A percentile compares a stretch with the other conserved stretches of the same genome.
phyloP scores from a whole-genome alignment of 805 yeast species.

The Nakazawaea holstii region DNA sequence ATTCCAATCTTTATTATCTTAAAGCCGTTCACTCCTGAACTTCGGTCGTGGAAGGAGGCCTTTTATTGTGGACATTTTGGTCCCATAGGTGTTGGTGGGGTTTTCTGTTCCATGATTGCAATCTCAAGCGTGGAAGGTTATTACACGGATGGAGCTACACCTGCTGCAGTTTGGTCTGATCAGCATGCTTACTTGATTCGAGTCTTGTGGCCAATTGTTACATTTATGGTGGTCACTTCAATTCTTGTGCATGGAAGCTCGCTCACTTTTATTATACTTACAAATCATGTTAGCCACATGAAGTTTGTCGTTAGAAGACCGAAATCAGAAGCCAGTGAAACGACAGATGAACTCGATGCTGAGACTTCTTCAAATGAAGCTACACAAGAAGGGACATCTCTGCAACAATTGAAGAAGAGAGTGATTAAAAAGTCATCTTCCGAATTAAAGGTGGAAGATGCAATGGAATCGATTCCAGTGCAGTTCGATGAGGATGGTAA shows the following conservation, averaged over 20 bases:
- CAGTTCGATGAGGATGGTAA: constrained; percentile 12
- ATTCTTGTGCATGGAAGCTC: constrained; percentile 90
- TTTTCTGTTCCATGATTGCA: constrained; percentile 78
- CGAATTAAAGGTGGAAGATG: neutral
- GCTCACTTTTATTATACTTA: constrained; percentile 47
- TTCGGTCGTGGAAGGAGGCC: constrained; percentile 91
- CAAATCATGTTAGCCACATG: constrained; percentile 1
- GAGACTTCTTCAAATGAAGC: neutral
- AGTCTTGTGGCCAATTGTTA: constrained; percentile 76
- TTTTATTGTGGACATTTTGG: constrained; percentile 94
- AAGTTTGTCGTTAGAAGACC: constrained; percentile 28
- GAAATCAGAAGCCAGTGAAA: constrained; percentile 21
- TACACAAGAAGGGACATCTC: neutral
- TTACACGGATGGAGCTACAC: constrained; percentile 48
- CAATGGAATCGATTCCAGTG: constrained; percentile 3
- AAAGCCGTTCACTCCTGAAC: constrained; percentile 80
- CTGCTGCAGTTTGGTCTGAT: constrained; percentile 20
- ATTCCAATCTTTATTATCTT: constrained; percentile 74
- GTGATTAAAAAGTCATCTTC: constrained; percentile 1
- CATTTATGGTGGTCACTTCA: constrained; percentile 75
- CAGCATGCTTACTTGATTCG: constrained; percentile 10
- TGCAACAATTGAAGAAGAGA: constrained; percentile 10
- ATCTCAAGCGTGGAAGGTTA: constrained; percentile 61
- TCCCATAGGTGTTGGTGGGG: constrained; percentile 93
- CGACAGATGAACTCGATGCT: neutral